Evolutionary conservation across 352 stramenopile species (phyloP), one percentile per base, ranked within the genome.

Genomic region (Blastocystis sp.): DNA sequence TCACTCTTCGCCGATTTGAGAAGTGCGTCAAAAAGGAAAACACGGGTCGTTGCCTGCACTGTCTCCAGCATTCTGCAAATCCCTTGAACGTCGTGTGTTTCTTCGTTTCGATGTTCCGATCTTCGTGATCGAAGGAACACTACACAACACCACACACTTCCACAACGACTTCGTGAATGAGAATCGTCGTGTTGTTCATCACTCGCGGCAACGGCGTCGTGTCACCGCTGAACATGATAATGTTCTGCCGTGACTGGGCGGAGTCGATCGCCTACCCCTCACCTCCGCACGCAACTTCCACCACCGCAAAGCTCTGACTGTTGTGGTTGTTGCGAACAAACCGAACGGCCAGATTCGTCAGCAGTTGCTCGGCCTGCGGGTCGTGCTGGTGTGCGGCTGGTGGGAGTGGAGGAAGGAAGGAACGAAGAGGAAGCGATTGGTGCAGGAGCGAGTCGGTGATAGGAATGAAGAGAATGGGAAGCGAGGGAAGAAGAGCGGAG

Each of bases 11-110:
- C 66, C 71, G 71, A 63, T 21, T 54, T 14, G 71, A 81, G 17
- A 81, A 81, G 48, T 81, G 71, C n/a, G 71, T 81, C 24, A 81
- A 42, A 40, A 81, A 81, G 1, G 71, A 54, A 42, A 81, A 81
- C 11, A 81, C 28, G 10, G 71, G 71, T 48, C 66, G 64, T n/a
- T 64, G 71, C 14, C 66, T 24, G 52, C 71, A 81, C 45, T 21
- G 24, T 24, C 45, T 81, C 71, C 71, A 81, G 34, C 60, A 68
- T 38, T 81, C 71, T 0, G n/a, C 71, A 66, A 81, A 81, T 63
- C 52, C 43, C 6, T 65, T 57, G 0, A 81, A 21, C 43, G 71
- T 81, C 28, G 71, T 81, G 19, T 81, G 71, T 40, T 64, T 63
- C 57, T 81, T 81, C 40, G 71, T 64, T 59, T 81, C 71, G 14